Percentiles rank a stretch among this genome's conserved stretches.
phyloP scores from a whole-genome alignment of 176 grass and related monocot genomes.

The Stipa capillata region DNA sequence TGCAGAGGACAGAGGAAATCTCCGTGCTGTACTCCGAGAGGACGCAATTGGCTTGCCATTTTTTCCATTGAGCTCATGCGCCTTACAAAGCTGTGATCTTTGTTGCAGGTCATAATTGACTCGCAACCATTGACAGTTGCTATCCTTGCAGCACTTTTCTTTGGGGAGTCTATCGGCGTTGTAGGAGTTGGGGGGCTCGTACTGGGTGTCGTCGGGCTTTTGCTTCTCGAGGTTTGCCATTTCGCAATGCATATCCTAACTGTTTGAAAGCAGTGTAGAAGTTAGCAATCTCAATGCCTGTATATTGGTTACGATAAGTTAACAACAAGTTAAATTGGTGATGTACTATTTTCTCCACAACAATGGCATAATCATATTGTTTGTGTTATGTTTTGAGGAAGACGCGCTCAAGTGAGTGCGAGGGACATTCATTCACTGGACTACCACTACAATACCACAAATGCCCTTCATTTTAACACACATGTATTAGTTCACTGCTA shows the following conservation, averaged over 20 bases:
- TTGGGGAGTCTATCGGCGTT: conserved; percentile 73
- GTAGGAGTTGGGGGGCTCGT: conserved; percentile 67
- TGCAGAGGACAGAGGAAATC: conserved; percentile 71
- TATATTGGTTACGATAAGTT: background rate
- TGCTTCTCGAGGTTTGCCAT: conserved; percentile 75
- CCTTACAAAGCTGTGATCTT: background rate
- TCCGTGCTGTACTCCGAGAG: background rate
- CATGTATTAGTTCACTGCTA: background rate
- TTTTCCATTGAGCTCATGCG: background rate
- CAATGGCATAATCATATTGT: background rate
- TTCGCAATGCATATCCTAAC: background rate
- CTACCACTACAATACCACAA: background rate
- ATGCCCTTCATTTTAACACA: background rate
- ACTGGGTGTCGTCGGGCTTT: conserved; percentile 64
- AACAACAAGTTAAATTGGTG: background rate
- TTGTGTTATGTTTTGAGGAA: background rate
- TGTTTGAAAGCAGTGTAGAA: background rate
- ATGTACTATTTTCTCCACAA: background rate
- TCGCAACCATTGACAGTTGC: conserved; percentile 93
- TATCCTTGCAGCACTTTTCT: conserved; percentile 72
- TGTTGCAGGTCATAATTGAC: conserved; percentile 90
- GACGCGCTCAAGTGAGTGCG: background rate
- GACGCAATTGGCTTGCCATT: conserved; percentile 4
- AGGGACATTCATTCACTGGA: background rate
- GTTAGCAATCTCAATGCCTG: background rate